Conservation (phyloP, 768 basidiomycete species). For the Boletus insuetus region DNA sequence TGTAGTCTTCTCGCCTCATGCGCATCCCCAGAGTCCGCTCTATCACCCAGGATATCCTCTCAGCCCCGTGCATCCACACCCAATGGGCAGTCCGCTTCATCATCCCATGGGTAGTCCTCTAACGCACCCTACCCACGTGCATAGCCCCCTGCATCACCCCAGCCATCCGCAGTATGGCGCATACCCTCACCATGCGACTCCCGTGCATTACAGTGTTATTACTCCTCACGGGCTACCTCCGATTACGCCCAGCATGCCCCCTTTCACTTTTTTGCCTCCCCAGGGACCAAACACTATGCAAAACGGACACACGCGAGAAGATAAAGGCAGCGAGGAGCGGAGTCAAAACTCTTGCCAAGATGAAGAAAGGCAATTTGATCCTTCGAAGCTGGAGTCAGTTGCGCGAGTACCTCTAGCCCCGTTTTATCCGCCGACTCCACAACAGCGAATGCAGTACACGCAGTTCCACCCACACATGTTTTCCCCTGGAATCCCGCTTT, state of each 20-base stretch:
- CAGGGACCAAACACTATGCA: slow-evolving; percentile 30
- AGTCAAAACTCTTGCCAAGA: not conserved
- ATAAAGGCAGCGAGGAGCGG: slow-evolving; percentile 1
- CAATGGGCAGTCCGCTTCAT: slow-evolving; percentile 38
- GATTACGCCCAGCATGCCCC: slow-evolving; percentile 97
- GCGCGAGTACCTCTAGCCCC: slow-evolving; percentile 6
- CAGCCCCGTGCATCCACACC: slow-evolving; percentile 25
- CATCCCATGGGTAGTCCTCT: slow-evolving; percentile 34
- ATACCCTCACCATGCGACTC: slow-evolving; percentile 22
- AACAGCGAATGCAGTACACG: slow-evolving; percentile 23
- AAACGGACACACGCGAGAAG: slow-evolving; percentile 8
- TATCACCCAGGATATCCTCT: slow-evolving; percentile 37
- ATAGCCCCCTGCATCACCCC: slow-evolving; percentile 32
- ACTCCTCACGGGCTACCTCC: slow-evolving; percentile 85
- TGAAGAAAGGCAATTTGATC: slow-evolving; percentile 7
- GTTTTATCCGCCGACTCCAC: slow-evolving; percentile 16
- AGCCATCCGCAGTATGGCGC: slow-evolving; percentile 28
- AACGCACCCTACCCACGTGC: slow-evolving; percentile 31
- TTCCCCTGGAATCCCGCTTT: slow-evolving; percentile 31
- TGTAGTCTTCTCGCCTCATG: slow-evolving; percentile 32
- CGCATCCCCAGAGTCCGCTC: slow-evolving; percentile 37
- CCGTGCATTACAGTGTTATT: slow-evolving; percentile 37
- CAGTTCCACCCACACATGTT: slow-evolving; percentile 27
- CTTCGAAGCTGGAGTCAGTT: slow-evolving; percentile 3
- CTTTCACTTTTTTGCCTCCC: slow-evolving; percentile 79